Evolutionary conservation across 192 early-diverging fungal genomes (phyloP).

Genomic region (Podila minutissima): DNA sequence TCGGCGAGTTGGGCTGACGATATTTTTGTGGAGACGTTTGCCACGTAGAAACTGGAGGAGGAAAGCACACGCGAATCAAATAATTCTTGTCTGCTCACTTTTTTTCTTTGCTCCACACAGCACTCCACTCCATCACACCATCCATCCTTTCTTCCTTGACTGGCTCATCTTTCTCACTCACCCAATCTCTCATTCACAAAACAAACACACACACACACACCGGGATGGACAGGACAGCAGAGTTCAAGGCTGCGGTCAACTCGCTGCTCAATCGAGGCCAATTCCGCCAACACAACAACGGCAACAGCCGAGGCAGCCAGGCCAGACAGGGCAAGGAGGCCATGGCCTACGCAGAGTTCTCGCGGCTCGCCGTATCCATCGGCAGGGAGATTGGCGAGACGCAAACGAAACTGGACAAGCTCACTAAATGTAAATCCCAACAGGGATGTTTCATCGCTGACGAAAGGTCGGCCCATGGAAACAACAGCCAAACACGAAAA

Average conservation of each 20-base stretch:
- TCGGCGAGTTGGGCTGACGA: too few relatives aligned
- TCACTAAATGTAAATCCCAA: constrained; percentile 71
- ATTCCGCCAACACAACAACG: constrained; percentile 14
- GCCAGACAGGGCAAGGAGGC: constrained; percentile 33
- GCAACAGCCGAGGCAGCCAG: constrained; percentile 7
- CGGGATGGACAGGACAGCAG: constrained; percentile 78
- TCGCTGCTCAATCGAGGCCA: constrained; percentile 66
- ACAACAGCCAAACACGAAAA: not conserved
- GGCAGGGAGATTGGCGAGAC: constrained; percentile 89
- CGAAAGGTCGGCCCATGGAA: not conserved
- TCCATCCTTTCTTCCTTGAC: too few relatives aligned
- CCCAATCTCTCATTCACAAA: not conserved
- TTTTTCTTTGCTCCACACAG: too few relatives aligned
- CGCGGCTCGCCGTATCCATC: constrained; percentile 82
- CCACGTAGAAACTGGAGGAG: too few relatives aligned
- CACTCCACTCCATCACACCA: too few relatives aligned
- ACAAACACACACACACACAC: not conserved
- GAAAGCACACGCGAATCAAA: too few relatives aligned
- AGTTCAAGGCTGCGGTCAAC: constrained; percentile 89
- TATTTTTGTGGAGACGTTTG: too few relatives aligned
- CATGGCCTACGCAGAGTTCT: constrained; percentile 80
- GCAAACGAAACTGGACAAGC: constrained; percentile 82
- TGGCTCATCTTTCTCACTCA: not conserved
- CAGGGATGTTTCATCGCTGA: not conserved
- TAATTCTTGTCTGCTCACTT: too few relatives aligned